phyloP scores from a whole-genome alignment of 371 early-diverging fungal species.

The Chytridiales sp. region DNA sequence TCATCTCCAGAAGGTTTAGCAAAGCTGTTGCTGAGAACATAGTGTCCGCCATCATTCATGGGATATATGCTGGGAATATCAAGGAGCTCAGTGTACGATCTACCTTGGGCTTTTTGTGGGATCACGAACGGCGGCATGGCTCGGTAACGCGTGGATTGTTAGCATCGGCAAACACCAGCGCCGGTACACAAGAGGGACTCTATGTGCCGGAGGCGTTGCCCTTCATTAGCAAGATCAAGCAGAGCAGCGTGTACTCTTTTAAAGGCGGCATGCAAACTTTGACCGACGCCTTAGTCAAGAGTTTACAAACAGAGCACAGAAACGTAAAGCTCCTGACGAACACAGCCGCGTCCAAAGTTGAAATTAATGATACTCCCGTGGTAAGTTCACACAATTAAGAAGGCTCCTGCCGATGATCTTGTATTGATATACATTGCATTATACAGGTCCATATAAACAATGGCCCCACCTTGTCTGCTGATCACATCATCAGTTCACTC shows the following conservation, averaged over 20 bases:
- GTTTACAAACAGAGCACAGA: constrained; percentile 37
- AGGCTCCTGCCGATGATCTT: too few relatives aligned
- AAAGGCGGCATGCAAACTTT: constrained; percentile 75
- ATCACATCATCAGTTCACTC: constrained; percentile 68
- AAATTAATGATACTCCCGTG: neutral
- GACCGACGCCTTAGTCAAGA: constrained; percentile 53
- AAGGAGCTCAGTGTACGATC: constrained; percentile 72
- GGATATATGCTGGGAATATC: constrained; percentile 90
- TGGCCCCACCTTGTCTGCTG: constrained; percentile 12
- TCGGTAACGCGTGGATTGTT: constrained; percentile 56
- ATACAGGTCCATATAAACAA: neutral
- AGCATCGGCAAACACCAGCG: constrained; percentile 25
- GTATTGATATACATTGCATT: too few relatives aligned
- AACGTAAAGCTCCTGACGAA: constrained; percentile 13
- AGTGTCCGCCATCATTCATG: constrained; percentile 85
- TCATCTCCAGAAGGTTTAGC: constrained; percentile 79
- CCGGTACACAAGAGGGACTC: constrained; percentile 9
- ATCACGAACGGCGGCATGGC: constrained; percentile 66
- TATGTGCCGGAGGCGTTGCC: constrained; percentile 49
- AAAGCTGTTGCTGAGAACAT: constrained; percentile 63
- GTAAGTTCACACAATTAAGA: too few relatives aligned
- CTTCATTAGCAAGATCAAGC: constrained; percentile 50
- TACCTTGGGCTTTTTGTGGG: constrained; percentile 65
- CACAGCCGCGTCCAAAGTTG: constrained; percentile 1
- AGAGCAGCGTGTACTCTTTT: constrained; percentile 75